Percentiles rank a stretch among this genome's conserved stretches.
Conservation (phyloP, 2,329 filamentous ascomycete genomes). For the Penicillium vulpinum region DNA sequence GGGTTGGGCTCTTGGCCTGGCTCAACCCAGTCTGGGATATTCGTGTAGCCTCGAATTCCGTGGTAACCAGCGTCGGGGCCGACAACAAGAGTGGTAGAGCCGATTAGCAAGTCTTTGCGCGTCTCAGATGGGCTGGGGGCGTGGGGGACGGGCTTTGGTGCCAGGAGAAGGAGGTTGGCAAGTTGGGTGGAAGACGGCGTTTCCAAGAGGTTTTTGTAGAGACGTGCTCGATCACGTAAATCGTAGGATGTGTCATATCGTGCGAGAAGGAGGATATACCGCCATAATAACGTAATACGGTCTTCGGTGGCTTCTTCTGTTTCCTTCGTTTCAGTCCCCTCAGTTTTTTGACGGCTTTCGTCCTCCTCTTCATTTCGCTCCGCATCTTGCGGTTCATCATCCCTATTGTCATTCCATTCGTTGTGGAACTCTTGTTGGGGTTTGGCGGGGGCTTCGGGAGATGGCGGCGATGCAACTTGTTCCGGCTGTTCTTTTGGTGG, state of each 20-base stretch:
- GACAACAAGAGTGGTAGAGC: conserved; percentile 81
- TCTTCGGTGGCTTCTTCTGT: conserved; percentile 48
- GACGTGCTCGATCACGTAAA: conserved; percentile 82
- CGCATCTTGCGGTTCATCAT: conserved; percentile 25
- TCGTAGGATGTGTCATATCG: conserved; percentile 96
- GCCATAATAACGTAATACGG: conserved; percentile 75
- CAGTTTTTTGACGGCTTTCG: conserved; percentile 25
- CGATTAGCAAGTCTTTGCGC: conserved; percentile 73
- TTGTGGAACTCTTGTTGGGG: conserved; percentile 31
- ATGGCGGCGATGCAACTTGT: conserved; percentile 17
- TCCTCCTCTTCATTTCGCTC: conserved; percentile 26
- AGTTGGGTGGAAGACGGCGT: conserved; percentile 76
- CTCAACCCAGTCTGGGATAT: conserved; percentile 81
- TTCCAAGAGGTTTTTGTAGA: conserved; percentile 81
- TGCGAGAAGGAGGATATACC: conserved; percentile 78
- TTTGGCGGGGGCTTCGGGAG: conserved; percentile 14
- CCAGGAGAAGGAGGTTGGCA: conserved; percentile 84
- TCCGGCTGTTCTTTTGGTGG: conserved; percentile 32
- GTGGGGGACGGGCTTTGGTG: conserved; percentile 90
- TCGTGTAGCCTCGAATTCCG: conserved; percentile 74
- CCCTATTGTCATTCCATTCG: conserved; percentile 34
- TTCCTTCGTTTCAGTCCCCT: conserved; percentile 20
- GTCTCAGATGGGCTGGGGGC: conserved; percentile 85
- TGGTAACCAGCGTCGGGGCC: conserved; percentile 72
- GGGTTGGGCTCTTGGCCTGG: conserved; percentile 77